These are phyloP conservation scores for Tylopilus sp. DNA, from an alignment of 1,284 basidiomycete species.

Conservation along the genomic window DNA sequence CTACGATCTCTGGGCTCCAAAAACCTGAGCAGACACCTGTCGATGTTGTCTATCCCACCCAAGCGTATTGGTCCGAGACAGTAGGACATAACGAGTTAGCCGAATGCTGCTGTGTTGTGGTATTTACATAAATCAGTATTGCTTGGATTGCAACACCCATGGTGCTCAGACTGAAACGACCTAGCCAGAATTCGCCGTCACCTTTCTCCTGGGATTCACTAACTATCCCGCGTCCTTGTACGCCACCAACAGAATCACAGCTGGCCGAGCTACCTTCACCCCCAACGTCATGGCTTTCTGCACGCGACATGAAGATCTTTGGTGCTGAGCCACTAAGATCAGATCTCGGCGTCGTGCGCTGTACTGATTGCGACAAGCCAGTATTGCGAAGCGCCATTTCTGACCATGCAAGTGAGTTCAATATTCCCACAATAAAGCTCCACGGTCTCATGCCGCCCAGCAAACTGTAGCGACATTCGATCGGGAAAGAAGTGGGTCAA, in stretches of 20 bases:
- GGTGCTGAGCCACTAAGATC: conserved; percentile 69
- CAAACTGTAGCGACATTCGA: conserved; percentile 33
- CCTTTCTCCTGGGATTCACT: conserved; percentile 59
- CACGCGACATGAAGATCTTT: conserved; percentile 84
- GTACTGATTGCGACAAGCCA: conserved; percentile 75
- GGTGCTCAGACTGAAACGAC: conserved; percentile 58
- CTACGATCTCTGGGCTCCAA: conserved; percentile 70
- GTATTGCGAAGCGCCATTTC: conserved; percentile 69
- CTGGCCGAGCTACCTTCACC: conserved; percentile 52
- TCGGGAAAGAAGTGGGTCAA: conserved; percentile 35
- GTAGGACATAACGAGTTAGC: too few relatives aligned
- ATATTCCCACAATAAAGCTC: background rate
- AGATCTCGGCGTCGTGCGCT: conserved; percentile 71
- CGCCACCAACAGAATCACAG: conserved; percentile 28
- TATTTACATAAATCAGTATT: conserved; percentile 24
- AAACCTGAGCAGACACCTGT: conserved; percentile 14
- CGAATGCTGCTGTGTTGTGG: background rate
- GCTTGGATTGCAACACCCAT: conserved; percentile 34
- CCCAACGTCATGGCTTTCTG: conserved; percentile 78
- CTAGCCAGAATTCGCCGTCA: conserved; percentile 37
- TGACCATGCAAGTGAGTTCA: conserved; percentile 68
- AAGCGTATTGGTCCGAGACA: too few relatives aligned
- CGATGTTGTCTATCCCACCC: background rate
- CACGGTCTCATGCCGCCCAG: conserved; percentile 17
- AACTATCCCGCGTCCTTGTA: conserved; percentile 34